Percentiles rank a stretch among this genome's conserved stretches.
Evolutionary conservation across 768 basidiomycete genomes (phyloP).

Genomic region (Tubosaeta brunneosetosa): DNA sequence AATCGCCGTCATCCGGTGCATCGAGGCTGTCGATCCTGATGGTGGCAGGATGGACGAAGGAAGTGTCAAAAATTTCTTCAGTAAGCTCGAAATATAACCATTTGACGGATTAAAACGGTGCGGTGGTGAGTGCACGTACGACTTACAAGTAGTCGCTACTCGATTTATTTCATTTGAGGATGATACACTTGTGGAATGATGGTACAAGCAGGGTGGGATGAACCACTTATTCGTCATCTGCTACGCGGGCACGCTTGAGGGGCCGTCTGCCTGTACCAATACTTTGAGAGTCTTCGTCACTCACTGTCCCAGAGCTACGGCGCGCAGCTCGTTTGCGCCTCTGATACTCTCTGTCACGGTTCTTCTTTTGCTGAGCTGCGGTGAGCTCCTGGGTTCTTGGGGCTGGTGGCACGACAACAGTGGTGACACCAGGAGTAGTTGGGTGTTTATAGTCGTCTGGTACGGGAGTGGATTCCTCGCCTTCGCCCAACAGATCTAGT

Average conservation of each 20-base stretch:
- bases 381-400: constrained; percentile 62
- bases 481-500: constrained; percentile 68
- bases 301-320: constrained; percentile 61
- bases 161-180: neutral
- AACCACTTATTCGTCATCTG: constrained; percentile 54
- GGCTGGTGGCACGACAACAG: constrained; percentile 73
- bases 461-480: constrained; percentile 56
- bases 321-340: constrained; percentile 65
- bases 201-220: neutral
- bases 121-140: neutral
- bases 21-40: constrained; percentile 78
- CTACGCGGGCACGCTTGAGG: constrained; percentile 63
- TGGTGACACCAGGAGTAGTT: constrained; percentile 68
- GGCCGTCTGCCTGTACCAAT: constrained; percentile 49
- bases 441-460: constrained; percentile 64
- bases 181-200: constrained; percentile 3
- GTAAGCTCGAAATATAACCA: constrained; percentile 39
- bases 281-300: constrained; percentile 63
- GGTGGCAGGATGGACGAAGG: constrained; percentile 57
- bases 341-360: constrained; percentile 79
- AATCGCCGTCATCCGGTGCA: constrained; percentile 71
- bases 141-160: neutral
- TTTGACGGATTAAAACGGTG: neutral
- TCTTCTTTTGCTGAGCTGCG: constrained; percentile 70
- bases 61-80: constrained; percentile 49